These are phyloP conservation scores for Phytophthora meadii DNA, from an alignment of 352 stramenopile genomes.

Conservation along the genomic window DNA sequence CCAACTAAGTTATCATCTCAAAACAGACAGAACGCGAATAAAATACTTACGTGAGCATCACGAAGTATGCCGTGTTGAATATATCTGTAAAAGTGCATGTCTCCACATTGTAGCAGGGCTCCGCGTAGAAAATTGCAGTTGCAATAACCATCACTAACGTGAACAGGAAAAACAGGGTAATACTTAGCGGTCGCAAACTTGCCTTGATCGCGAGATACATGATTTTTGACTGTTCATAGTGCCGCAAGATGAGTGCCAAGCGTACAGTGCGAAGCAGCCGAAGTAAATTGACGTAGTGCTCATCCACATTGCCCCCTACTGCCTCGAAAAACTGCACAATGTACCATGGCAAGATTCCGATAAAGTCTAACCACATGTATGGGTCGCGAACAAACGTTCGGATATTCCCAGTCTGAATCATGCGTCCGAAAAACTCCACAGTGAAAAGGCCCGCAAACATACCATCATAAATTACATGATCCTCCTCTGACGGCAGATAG, in stretches of 20 bases:
- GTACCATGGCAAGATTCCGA: slow-evolving; percentile 69
- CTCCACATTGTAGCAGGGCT: slow-evolving; percentile 79
- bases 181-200: slow-evolving; percentile 61
- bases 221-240: slow-evolving; percentile 69
- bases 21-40: neutral
- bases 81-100: slow-evolving; percentile 86
- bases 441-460: slow-evolving; percentile 63
- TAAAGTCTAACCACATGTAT: slow-evolving; percentile 61
- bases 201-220: slow-evolving; percentile 61
- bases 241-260: slow-evolving; percentile 57
- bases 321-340: slow-evolving; percentile 37
- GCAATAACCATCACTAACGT: slow-evolving; percentile 79
- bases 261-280: slow-evolving; percentile 61
- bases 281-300: slow-evolving; percentile 48
- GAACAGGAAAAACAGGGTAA: slow-evolving; percentile 82
- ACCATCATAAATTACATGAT: slow-evolving; percentile 46
- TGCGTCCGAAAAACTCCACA: slow-evolving; percentile 56
- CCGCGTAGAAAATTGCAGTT: slow-evolving; percentile 76
- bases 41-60: slow-evolving; percentile 83
- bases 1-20: neutral
- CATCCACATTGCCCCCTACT: slow-evolving; percentile 8
- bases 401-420: slow-evolving; percentile 36
- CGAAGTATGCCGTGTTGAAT: slow-evolving; percentile 86
- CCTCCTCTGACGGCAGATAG: slow-evolving; percentile 45
- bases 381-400: slow-evolving; percentile 41